phyloP scores from a whole-genome alignment of 1,284 basidiomycete species.

The Wolfiporia cocos region DNA sequence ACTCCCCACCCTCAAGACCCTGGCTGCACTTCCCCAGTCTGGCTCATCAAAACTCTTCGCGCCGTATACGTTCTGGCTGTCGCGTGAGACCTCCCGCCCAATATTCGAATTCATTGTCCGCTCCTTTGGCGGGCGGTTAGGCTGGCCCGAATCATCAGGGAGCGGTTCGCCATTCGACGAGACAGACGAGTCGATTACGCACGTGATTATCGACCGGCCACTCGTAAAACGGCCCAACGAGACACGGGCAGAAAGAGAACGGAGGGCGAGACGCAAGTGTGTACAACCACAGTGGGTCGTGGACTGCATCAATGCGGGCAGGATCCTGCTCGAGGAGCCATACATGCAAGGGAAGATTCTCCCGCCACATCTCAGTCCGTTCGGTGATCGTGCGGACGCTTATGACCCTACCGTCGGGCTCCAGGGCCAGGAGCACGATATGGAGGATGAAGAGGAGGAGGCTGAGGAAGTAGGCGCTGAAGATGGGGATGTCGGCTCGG shows the following conservation, averaged over 20 bases:
- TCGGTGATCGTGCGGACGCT: slow-evolving; percentile 78
- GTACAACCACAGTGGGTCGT: slow-evolving; percentile 99
- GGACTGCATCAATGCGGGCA: slow-evolving; percentile 89
- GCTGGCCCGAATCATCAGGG: slow-evolving; percentile 86
- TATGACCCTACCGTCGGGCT: slow-evolving; percentile 55
- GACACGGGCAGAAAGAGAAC: slow-evolving; percentile 55
- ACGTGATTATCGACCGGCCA: slow-evolving; percentile 94
- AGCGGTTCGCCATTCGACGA: slow-evolving; percentile 77
- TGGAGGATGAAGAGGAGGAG: slow-evolving; percentile 27
- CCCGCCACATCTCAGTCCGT: slow-evolving; percentile 96
- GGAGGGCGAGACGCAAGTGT: slow-evolving; percentile 72
- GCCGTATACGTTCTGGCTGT: slow-evolving; percentile 91
- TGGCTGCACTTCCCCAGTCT: slow-evolving; percentile 53
- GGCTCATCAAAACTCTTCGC: slow-evolving; percentile 66
- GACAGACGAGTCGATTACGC: slow-evolving; percentile 81
- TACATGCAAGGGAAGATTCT: slow-evolving; percentile 87
- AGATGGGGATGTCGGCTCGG: slow-evolving; percentile 25
- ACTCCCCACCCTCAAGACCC: slow-evolving; percentile 76
- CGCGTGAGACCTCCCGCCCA: slow-evolving; percentile 87
- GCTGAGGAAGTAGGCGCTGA: slow-evolving; percentile 19
- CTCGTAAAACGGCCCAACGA: slow-evolving; percentile 42
- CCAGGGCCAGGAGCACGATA: slow-evolving; percentile 32
- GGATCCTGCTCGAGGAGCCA: slow-evolving; percentile 78
- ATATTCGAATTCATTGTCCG: slow-evolving; percentile 96
- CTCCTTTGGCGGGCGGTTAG: slow-evolving; percentile 86